A percentile compares a stretch with the other conserved stretches of the same genome.
Conservation (phyloP, 2,329 filamentous ascomycete genomes). For the Colletotrichum zoysiae region DNA sequence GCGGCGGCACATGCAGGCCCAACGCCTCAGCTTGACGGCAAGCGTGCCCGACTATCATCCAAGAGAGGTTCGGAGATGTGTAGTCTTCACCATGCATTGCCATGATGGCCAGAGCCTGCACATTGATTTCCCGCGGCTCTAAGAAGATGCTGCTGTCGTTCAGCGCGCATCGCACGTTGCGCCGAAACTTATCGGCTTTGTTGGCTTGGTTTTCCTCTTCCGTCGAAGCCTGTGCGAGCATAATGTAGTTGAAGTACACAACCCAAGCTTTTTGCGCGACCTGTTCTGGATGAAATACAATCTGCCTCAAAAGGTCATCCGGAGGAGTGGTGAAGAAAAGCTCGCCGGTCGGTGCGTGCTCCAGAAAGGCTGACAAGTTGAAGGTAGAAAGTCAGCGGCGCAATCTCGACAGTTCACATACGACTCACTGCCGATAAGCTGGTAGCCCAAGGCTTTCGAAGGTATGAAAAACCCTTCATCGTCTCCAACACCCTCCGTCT, state of each 20-base stretch:
- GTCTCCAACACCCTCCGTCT: neutral
- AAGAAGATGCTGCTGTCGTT: slow-evolving; percentile 27
- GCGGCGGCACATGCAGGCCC: slow-evolving; percentile 3
- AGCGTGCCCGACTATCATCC: slow-evolving; percentile 27
- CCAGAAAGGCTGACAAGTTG: slow-evolving; percentile 3
- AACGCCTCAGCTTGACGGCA: slow-evolving; percentile 25
- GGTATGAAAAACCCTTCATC: slow-evolving; percentile 1
- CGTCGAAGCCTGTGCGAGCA: slow-evolving; percentile 11
- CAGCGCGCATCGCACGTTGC: slow-evolving; percentile 15
- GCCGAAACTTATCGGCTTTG: neutral
- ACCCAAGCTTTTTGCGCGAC: slow-evolving; percentile 15
- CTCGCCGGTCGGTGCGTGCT: slow-evolving; percentile 19
- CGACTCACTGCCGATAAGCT: slow-evolving; percentile 24
- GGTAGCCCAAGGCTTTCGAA: slow-evolving; percentile 13
- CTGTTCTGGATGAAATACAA: slow-evolving; percentile 13
- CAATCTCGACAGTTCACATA: neutral
- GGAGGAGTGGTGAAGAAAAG: slow-evolving; percentile 14
- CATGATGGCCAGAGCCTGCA: slow-evolving; percentile 7
- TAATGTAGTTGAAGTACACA: slow-evolving; percentile 24
- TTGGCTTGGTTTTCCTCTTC: neutral
- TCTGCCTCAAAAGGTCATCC: slow-evolving; percentile 13
- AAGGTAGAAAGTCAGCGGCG: neutral
- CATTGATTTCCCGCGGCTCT: slow-evolving; percentile 9
- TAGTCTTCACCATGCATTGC: slow-evolving; percentile 28
- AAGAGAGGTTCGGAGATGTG: slow-evolving; percentile 19